Percentiles rank a stretch among this genome's conserved stretches.
phyloP scores from a whole-genome alignment of 768 basidiomycete species.

The Hemileccinum rubropunctum region DNA sequence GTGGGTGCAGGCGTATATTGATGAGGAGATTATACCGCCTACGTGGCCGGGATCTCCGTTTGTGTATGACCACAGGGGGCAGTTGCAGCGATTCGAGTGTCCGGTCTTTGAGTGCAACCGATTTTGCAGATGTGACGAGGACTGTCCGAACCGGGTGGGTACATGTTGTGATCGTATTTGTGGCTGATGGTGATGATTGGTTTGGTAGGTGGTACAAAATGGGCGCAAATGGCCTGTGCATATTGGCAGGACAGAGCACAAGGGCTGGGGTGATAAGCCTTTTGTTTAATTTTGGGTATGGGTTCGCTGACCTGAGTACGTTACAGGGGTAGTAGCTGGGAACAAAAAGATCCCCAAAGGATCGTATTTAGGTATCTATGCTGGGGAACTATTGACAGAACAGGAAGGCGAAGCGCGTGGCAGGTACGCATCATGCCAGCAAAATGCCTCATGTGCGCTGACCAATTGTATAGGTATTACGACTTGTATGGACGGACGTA shows the following conservation, averaged over 20 bases:
- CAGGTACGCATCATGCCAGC: slow-evolving; percentile 40
- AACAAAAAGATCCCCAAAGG: slow-evolving; percentile 61
- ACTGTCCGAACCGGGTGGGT: slow-evolving; percentile 75
- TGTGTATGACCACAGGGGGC: slow-evolving; percentile 62
- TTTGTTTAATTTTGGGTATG: background rate
- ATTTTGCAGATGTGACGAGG: slow-evolving; percentile 74
- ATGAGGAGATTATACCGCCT: slow-evolving; percentile 17
- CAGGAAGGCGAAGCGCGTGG: slow-evolving; percentile 67
- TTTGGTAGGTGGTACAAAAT: slow-evolving; percentile 71
- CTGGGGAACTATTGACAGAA: slow-evolving; percentile 79
- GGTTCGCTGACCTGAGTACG: background rate
- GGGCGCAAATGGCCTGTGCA: slow-evolving; percentile 64
- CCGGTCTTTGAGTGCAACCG: slow-evolving; percentile 89
- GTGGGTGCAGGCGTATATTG: slow-evolving; percentile 29
- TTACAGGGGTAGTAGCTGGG: slow-evolving; percentile 68
- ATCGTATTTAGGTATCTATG: slow-evolving; percentile 79
- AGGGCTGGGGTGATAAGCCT: slow-evolving; percentile 76
- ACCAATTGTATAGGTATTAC: slow-evolving; percentile 50
- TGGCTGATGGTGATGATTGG: background rate
- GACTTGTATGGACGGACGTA: slow-evolving; percentile 74
- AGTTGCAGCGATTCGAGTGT: slow-evolving; percentile 45
- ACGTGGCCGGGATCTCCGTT: slow-evolving; percentile 52
- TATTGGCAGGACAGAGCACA: slow-evolving; percentile 67
- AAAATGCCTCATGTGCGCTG: background rate
- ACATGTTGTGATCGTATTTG: background rate